These are phyloP conservation scores for Tolypocladium capitatum DNA, from an alignment of 2,329 filamentous ascomycete species.

Conservation along the genomic window DNA sequence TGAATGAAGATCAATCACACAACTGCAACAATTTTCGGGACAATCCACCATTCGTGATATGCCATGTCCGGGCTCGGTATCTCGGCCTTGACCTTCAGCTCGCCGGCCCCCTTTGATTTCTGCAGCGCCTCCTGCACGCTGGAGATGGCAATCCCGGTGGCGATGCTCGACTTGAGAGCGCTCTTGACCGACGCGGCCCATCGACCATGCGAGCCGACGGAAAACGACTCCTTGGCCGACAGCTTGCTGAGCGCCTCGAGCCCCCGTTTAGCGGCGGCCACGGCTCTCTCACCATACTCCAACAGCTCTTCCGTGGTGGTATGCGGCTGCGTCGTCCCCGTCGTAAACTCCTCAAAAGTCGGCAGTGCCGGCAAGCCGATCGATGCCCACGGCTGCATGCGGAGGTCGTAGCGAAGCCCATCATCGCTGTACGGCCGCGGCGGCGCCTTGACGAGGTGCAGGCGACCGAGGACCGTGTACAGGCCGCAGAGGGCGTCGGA, in stretches of 20 bases:
- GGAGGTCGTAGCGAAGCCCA: slow-evolving; percentile 61
- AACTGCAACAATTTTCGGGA: slow-evolving; percentile 32
- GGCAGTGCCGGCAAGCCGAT: slow-evolving; percentile 58
- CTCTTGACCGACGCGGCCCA: slow-evolving; percentile 49
- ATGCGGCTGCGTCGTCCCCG: slow-evolving; percentile 26
- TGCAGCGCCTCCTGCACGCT: slow-evolving; percentile 43
- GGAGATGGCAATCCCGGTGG: slow-evolving; percentile 50
- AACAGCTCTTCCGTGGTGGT: slow-evolving; percentile 26
- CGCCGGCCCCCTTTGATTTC: slow-evolving; percentile 12
- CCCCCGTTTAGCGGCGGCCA: slow-evolving; percentile 36
- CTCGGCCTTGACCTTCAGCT: slow-evolving; percentile 32
- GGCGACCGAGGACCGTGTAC: slow-evolving; percentile 52
- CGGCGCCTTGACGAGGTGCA: slow-evolving; percentile 37
- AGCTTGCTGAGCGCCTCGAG: slow-evolving; percentile 44
- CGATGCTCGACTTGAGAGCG: slow-evolving; percentile 57
- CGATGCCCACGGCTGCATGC: slow-evolving; percentile 70
- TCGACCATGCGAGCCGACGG: slow-evolving; percentile 41
- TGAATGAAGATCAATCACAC: background rate
- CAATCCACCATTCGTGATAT: slow-evolving; percentile 54
- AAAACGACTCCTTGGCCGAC: slow-evolving; percentile 37
- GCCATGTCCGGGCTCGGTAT: slow-evolving; percentile 38
- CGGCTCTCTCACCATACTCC: slow-evolving; percentile 30
- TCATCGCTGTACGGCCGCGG: slow-evolving; percentile 53
- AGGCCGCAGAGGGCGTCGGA: slow-evolving; percentile 44
- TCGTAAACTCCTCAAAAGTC: slow-evolving; percentile 45